Evolutionary conservation across 73 alveolate species (phyloP).

Genomic region (Paramecium biaurelia): DNA sequence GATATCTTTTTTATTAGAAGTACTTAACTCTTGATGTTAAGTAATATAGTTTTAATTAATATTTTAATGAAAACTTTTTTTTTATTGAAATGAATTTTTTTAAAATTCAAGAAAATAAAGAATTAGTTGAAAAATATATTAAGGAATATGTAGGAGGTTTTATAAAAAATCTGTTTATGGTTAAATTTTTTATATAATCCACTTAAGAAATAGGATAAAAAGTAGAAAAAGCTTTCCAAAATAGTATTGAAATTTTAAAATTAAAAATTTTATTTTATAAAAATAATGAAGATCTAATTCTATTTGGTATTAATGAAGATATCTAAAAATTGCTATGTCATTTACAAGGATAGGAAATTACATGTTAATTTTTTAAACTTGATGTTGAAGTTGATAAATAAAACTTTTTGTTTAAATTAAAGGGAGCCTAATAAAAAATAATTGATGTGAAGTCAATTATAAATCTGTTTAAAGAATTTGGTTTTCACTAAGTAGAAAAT

Average conservation of each 20-base stretch:
- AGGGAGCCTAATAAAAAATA: not conserved
- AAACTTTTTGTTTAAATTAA: not conserved
- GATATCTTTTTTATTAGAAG: not conserved
- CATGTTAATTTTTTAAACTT: not conserved
- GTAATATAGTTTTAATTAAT: not conserved
- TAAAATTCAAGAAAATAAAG: not conserved
- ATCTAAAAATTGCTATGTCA: not conserved
- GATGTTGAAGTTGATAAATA: not conserved
- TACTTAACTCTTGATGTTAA: not conserved
- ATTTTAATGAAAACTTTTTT: not conserved
- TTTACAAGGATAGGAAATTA: not conserved
- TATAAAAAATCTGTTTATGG: not conserved
- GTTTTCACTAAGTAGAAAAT: not conserved
- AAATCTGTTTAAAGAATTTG: not conserved
- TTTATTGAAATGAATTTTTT: not conserved
- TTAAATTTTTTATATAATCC: not conserved
- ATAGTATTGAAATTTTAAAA: not conserved
- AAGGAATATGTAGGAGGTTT: not conserved
- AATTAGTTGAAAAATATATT: not conserved
- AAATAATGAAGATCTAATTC: not conserved
- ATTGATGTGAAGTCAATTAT: not conserved
- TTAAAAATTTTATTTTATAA: not conserved
- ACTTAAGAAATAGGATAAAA: not conserved
- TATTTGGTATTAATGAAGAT: not conserved
- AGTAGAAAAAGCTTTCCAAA: not conserved